Base-by-base conservation (phyloP, 2,329 filamentous ascomycete species). In the Pyrenochaeta sp. region DNA sequence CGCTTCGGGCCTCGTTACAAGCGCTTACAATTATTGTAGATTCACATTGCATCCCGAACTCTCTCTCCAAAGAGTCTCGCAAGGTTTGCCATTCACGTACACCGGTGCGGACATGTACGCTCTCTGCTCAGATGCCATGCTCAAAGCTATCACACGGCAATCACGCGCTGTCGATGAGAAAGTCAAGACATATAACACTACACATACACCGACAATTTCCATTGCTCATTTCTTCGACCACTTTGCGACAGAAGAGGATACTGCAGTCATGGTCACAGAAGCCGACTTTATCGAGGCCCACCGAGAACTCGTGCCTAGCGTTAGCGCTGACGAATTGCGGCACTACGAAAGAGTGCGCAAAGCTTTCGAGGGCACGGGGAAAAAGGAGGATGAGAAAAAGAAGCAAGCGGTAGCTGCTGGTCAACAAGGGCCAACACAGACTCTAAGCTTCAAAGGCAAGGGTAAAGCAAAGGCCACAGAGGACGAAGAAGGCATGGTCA, bases 141-240 rank as follows among this genome's bases (percentile, higher is more conserved):
- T 99, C 64, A 98, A 99, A 76, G 95, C 95, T 17, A 94, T 99
- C 53, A 99, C 95, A 2, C 87, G 95, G 4, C 91, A 96, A 72
- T 92, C 95, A 2, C 85, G 87, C 1, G 82, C 86, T 1, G 93
- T 98, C 2, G 95, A 99, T 73, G 82, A 85, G 45, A 95, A 95
- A 75, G 90, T 99, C 62, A 84, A 84, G 18, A 81, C 83, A 4
- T 81, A 96, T 73, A 91, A 91, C 66, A 74, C 78, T 2, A 75
- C 73, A 2, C 68, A 72, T 21, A 33, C 53, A 2, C 64, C 58
- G 67, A 80, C 83, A 4, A 85, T 97, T 59, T 90, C 90, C 1
- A 96, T 94, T 1, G 94, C 93, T 0, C 93, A 95, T 77, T 99
- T 93, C 79, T 99, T 99, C 73, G 95, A 99, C 72, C 94, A 98